Conservation (phyloP, 1,139 yeast species). For the Candida albicans region DNA sequence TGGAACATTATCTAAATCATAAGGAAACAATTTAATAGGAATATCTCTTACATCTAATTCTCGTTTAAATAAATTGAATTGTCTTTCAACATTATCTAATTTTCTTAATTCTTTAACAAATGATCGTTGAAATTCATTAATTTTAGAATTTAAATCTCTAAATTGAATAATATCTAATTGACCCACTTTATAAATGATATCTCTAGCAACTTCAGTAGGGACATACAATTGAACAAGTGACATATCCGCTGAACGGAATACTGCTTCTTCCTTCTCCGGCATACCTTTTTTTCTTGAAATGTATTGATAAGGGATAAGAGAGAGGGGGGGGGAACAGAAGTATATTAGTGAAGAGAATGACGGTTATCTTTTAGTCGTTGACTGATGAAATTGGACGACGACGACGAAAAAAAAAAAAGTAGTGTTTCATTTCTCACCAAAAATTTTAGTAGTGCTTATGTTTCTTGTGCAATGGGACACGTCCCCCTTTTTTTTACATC, state of each 20-base stretch:
- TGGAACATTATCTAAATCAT: conserved; percentile 36
- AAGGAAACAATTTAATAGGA: conserved; percentile 42
- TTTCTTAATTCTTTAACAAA: conserved; percentile 68
- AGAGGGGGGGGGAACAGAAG: not conserved
- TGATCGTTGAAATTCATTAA: conserved; percentile 70
- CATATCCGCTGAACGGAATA: conserved; percentile 84
- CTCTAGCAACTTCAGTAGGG: conserved; percentile 70
- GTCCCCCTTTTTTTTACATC: too few species aligned
- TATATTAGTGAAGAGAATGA: not conserved
- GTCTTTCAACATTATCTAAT: conserved; percentile 69
- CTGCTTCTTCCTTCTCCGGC: conserved; percentile 57
- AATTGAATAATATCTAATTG: conserved; percentile 65
- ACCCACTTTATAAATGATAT: conserved; percentile 64
- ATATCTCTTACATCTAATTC: conserved; percentile 53
- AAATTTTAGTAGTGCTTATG: too few species aligned
- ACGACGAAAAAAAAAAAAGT: too few species aligned
- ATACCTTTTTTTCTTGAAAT: conserved; percentile 4
- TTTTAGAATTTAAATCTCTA: conserved; percentile 65
- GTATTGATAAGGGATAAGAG: too few species aligned
- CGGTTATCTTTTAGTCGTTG: too few species aligned
- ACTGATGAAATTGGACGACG: too few species aligned
- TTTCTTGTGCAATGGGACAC: too few species aligned
- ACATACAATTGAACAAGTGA: conserved; percentile 71
- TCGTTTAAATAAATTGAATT: conserved; percentile 50
- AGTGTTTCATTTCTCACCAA: too few species aligned